Evolutionary conservation across 2,329 filamentous ascomycete species (phyloP), one percentile per base, ranked within the genome.

Genomic region (Colletotrichum phormii): DNA sequence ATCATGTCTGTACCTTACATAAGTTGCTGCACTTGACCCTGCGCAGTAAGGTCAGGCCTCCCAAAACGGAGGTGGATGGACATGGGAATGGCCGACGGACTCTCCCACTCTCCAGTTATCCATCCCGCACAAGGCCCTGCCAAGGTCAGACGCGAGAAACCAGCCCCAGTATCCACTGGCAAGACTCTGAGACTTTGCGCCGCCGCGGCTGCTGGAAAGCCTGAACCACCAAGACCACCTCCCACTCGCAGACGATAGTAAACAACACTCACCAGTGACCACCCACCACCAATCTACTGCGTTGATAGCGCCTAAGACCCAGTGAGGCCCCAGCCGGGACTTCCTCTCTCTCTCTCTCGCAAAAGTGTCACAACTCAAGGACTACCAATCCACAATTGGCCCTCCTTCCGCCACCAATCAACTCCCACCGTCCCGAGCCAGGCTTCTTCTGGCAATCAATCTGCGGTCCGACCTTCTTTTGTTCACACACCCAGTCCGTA

Each of bases 391-490:
- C 70, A 72, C 70, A 29, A 8, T 4, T 57, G n/a, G 53, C 37
- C 60, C 65, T 54, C 15, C 11, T 64, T 57, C 46, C 42, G 69
- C 54, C 49, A 57, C 70, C 70, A 72, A 70, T 72, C 70, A 72
- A 33, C 42, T 33, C 57, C 57, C 37, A 58, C 54, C 9, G 61
- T 71, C n/a, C 62, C 58, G 53, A 66, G 46, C 71, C 67, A 72
- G 68, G 62, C 67, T 55, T 67, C 67, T 54, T 72, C 67, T 58
- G 63, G 58, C 67, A 73, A 71, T 67, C 67, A 73, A 73, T 72
- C 67, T 73, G 67, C 71, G 67, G 62, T 70, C 62, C 54, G 49
- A 63, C 58, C 71, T 73, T 33, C 26, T 64, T 64, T 53, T 71
- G 66, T 18, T 57, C 26, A 18, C 51, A 55, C 60, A 49, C 55